Evolutionary conservation across 331 rosid genomes (phyloP).

Genomic region (Dryas integrifolia): DNA sequence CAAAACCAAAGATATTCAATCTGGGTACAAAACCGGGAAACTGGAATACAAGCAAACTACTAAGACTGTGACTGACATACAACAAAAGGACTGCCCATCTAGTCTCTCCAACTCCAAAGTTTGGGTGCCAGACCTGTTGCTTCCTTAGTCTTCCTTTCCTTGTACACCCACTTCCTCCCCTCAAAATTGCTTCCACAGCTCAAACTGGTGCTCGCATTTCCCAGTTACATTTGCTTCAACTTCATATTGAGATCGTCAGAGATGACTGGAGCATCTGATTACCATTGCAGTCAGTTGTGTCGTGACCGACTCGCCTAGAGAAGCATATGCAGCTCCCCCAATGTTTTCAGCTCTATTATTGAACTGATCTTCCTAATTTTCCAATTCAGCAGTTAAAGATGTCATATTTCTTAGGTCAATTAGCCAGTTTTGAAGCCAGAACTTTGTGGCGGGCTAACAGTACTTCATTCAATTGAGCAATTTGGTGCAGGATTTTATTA

Average conservation of each 20-base stretch:
- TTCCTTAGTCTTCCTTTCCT: background rate
- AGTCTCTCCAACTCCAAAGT: background rate
- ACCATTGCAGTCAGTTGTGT: background rate
- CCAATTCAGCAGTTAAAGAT: background rate
- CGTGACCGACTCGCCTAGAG: background rate
- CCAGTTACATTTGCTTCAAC: background rate
- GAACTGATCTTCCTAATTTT: background rate
- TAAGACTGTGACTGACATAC: background rate
- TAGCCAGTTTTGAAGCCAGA: constrained; percentile 19
- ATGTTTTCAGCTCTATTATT: background rate
- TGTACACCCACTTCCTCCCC: background rate
- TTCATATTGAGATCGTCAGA: background rate
- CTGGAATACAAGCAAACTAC: constrained; percentile 1
- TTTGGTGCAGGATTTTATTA: constrained; percentile 30
- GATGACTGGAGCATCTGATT: background rate
- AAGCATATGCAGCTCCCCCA: background rate
- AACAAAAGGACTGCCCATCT: background rate
- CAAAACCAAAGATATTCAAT: background rate
- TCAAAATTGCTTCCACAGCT: background rate
- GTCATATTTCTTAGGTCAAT: background rate
- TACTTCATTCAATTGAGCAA: constrained; percentile 33
- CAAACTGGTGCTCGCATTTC: background rate
- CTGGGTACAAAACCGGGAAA: constrained; percentile 3
- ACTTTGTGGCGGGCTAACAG: constrained; percentile 30
- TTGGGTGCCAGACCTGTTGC: background rate